Conservation (phyloP, 2,329 filamentous ascomycete species). For the Xylaria multiplex region DNA sequence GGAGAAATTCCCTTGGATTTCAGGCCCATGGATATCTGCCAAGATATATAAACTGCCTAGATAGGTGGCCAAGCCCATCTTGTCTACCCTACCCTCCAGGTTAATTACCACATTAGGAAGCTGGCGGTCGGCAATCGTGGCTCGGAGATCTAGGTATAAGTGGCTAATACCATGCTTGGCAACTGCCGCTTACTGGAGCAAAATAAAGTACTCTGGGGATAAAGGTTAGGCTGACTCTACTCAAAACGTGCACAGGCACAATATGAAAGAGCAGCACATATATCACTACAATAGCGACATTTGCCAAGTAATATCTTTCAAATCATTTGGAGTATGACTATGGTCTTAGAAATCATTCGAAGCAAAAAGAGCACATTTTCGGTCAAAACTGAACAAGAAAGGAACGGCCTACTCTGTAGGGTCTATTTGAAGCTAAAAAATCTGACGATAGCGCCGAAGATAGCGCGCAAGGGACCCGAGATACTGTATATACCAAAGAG, state of each 20-base stretch:
- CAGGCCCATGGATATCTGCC: conserved; percentile 18
- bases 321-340: conserved; percentile 23
- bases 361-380: background rate
- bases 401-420: too few species aligned
- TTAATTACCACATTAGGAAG: conserved; percentile 26
- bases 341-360: background rate
- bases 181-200: conserved; percentile 10
- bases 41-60: conserved; percentile 22
- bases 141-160: conserved; percentile 23
- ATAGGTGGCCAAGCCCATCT: conserved; percentile 32
- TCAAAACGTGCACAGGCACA: conserved; percentile 10
- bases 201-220: background rate
- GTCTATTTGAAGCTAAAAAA: too few species aligned
- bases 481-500: too few species aligned
- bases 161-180: conserved; percentile 35
- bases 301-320: conserved; percentile 24
- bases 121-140: conserved; percentile 21
- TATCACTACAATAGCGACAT: background rate
- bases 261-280: background rate
- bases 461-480: too few species aligned
- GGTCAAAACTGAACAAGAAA: background rate
- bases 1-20: conserved; percentile 3
- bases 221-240: conserved; percentile 17
- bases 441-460: too few species aligned
- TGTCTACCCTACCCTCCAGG: conserved; percentile 6